Conservation (phyloP, 2,329 filamentous ascomycete species). For the Apiospora koreana region DNA sequence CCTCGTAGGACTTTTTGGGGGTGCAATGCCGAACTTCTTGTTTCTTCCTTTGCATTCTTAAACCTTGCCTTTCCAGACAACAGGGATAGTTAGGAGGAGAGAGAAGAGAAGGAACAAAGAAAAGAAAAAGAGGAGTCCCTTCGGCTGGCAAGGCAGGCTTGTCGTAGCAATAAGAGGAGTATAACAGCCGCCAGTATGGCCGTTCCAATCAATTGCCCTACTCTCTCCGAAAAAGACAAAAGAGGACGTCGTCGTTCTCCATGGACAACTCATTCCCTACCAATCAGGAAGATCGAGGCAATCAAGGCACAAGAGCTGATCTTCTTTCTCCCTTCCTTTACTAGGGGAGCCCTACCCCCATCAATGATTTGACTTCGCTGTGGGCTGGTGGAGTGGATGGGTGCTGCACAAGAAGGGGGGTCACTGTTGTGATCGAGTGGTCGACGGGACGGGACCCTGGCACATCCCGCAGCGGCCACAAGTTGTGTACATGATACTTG, state of each 20-base stretch:
- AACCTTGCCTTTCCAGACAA: not conserved
- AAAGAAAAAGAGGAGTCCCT: not conserved
- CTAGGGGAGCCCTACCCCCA: not conserved
- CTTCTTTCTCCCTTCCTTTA: not conserved
- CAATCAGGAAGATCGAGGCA: not conserved
- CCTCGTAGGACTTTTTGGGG: not conserved
- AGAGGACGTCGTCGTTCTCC: not conserved
- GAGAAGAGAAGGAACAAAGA: not conserved
- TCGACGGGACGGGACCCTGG: conserved; percentile 21
- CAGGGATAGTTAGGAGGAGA: not conserved
- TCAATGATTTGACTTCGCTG: not conserved
- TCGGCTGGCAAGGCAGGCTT: not conserved
- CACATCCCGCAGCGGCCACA: conserved; percentile 27
- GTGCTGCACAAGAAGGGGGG: not conserved
- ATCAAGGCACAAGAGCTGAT: not conserved
- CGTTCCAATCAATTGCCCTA: conserved; percentile 12
- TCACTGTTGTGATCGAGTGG: conserved; percentile 9
- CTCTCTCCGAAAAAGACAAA: conserved; percentile 4
- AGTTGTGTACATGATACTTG: conserved; percentile 22
- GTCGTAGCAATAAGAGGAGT: conserved; percentile 6
- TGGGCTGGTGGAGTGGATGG: not conserved
- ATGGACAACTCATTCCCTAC: not conserved
- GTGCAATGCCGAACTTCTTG: not conserved
- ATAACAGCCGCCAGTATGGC: not conserved
- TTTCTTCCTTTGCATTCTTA: not conserved